phyloP scores from a whole-genome alignment of 306 rosid species.

The Vigna mungo region DNA sequence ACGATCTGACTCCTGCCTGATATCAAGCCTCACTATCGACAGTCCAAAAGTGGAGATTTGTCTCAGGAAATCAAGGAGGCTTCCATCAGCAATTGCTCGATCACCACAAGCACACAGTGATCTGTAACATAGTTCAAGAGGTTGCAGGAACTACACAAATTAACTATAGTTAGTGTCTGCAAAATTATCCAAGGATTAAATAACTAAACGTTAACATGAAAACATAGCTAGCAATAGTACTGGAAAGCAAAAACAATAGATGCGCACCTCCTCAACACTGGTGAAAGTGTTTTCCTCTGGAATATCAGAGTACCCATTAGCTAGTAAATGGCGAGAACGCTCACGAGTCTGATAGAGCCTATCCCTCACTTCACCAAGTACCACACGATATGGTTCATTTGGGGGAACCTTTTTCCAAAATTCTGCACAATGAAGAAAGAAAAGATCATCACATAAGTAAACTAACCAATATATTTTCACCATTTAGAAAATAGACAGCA shows the following conservation, averaged over 20 bases:
- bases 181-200: slow-evolving; percentile 4
- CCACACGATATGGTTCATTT: slow-evolving; percentile 93
- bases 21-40: slow-evolving; percentile 91
- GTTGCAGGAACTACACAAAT: slow-evolving; percentile 81
- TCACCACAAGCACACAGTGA: slow-evolving; percentile 94
- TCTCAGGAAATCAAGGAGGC: slow-evolving; percentile 95
- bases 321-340: slow-evolving; percentile 86
- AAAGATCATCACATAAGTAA: slow-evolving; percentile 24
- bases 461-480: slow-evolving; percentile 6
- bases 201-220: slow-evolving; percentile 3
- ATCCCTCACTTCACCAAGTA: slow-evolving; percentile 92
- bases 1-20: slow-evolving; percentile 96
- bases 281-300: slow-evolving; percentile 90
- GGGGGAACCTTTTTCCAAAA: slow-evolving; percentile 93
- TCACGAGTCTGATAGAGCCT: slow-evolving; percentile 97
- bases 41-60: slow-evolving; percentile 99
- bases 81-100: slow-evolving; percentile 90
- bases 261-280: slow-evolving; percentile 71
- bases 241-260: slow-evolving; percentile 26
- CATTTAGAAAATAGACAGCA: slow-evolving; percentile 24
- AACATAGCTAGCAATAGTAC: background rate
- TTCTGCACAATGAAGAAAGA: slow-evolving; percentile 55
- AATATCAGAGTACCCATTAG: slow-evolving; percentile 84
- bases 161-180: slow-evolving; percentile 46
- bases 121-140: slow-evolving; percentile 92